phyloP scores from a whole-genome alignment of 2,329 filamentous ascomycete species.

The Myriosclerotinia curreyana region DNA sequence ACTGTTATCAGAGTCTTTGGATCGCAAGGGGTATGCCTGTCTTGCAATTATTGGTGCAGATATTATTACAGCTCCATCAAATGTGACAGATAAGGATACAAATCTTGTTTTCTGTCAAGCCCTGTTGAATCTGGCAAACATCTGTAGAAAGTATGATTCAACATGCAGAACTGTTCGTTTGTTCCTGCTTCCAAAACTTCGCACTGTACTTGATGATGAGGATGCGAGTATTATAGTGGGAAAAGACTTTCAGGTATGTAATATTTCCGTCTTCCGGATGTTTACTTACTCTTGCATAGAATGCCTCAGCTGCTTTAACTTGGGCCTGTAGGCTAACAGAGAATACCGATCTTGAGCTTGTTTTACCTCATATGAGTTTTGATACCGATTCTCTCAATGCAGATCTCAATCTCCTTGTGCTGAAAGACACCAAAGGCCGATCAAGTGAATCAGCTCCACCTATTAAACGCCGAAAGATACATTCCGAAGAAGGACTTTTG shows the following conservation, averaged over 20 bases:
- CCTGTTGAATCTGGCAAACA: constrained; percentile 31
- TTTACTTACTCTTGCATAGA: constrained; percentile 28
- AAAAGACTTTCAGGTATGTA: constrained; percentile 35
- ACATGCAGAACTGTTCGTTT: constrained; percentile 28
- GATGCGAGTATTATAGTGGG: constrained; percentile 19
- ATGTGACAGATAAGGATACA: constrained; percentile 26
- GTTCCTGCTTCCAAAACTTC: constrained; percentile 32
- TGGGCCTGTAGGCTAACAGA: constrained; percentile 26
- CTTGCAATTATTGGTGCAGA: constrained; percentile 35
- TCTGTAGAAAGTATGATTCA: constrained; percentile 32
- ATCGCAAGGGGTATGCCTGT: constrained; percentile 37
- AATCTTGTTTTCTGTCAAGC: constrained; percentile 27
- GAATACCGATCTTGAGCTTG: constrained; percentile 7
- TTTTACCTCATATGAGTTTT: constrained; percentile 24
- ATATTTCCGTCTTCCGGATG: neutral
- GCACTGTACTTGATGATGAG: constrained; percentile 23
- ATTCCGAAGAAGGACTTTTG: constrained; percentile 37
- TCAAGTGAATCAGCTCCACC: constrained; percentile 25
- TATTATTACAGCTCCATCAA: constrained; percentile 27
- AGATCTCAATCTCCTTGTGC: constrained; percentile 31
- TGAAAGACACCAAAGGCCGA: constrained; percentile 20
- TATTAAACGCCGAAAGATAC: constrained; percentile 36
- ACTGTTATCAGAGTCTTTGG: constrained; percentile 28
- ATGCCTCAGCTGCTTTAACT: constrained; percentile 27
- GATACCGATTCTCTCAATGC: constrained; percentile 30